Conservation (phyloP, 176 grass and related monocot genomes). For the Hyparrhenia diplandra region DNA sequence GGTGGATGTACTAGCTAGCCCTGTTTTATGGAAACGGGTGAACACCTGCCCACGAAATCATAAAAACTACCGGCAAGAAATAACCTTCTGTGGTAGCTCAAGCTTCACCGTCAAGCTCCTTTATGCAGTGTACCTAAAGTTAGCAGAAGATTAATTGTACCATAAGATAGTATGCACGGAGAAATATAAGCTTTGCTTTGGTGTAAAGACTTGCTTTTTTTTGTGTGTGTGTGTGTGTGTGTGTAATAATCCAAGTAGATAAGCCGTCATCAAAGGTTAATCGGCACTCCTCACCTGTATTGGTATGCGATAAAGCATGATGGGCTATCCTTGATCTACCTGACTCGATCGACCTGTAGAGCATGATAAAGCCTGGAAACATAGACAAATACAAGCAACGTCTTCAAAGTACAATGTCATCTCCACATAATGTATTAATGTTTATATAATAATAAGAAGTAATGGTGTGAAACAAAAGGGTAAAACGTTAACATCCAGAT, state of each 20-base stretch:
- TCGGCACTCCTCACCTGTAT: background rate
- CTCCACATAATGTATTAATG: no score
- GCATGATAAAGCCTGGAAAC: background rate
- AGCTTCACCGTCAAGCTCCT: background rate
- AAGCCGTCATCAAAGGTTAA: constrained; percentile 23
- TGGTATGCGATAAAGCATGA: background rate
- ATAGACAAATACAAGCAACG: background rate
- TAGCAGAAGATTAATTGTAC: background rate
- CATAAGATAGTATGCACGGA: background rate
- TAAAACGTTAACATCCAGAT: no score
- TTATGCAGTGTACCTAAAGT: background rate
- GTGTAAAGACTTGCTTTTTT: background rate
- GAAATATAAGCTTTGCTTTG: background rate
- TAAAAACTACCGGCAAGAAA: no score
- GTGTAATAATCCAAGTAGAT: constrained; percentile 11
- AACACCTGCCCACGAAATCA: background rate
- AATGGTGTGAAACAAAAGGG: no score
- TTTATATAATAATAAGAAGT: no score
- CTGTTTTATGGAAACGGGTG: no score
- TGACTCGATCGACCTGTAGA: background rate
- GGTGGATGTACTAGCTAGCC: no score
- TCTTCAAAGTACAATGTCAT: background rate
- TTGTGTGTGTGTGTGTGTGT: no score
- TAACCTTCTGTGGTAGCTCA: background rate
- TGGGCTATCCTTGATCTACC: background rate